Evolutionary conservation across 2,329 filamentous ascomycete species (phyloP).

Genomic region (Atkinsonella hypoxylon): DNA sequence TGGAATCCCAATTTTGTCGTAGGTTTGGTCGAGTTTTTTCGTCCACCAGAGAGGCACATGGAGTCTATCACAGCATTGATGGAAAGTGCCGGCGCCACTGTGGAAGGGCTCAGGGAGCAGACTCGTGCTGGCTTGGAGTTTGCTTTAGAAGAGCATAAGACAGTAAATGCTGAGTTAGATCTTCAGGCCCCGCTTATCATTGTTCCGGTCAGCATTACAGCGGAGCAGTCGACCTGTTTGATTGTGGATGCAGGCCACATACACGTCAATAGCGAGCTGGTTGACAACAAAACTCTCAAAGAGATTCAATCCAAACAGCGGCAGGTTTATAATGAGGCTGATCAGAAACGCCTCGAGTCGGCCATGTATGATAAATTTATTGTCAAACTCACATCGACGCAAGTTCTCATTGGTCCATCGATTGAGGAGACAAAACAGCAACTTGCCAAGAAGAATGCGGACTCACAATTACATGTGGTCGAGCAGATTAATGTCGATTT

Average conservation of each 20-base stretch:
- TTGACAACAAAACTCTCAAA: constrained; percentile 79
- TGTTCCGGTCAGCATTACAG: constrained; percentile 82
- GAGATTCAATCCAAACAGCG: constrained; percentile 87
- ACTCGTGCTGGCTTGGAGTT: constrained; percentile 93
- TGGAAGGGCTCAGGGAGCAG: constrained; percentile 89
- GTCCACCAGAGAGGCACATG: constrained; percentile 93
- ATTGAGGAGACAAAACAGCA: constrained; percentile 83
- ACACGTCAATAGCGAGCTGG: constrained; percentile 84
- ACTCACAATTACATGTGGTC: constrained; percentile 73
- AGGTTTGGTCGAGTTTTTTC: constrained; percentile 88
- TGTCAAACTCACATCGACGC: constrained; percentile 85
- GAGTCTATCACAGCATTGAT: constrained; percentile 93
- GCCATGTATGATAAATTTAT: constrained; percentile 97
- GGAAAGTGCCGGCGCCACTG: constrained; percentile 89
- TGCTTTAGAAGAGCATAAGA: constrained; percentile 94
- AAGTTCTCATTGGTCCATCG: constrained; percentile 88
- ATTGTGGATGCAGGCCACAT: constrained; percentile 96
- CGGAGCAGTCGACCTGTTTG: constrained; percentile 69
- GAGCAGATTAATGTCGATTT: constrained; percentile 98
- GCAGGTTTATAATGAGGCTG: constrained; percentile 75
- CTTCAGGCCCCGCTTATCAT: constrained; percentile 94
- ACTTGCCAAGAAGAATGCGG: constrained; percentile 53
- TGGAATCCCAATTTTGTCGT: constrained; percentile 94
- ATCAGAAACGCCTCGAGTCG: constrained; percentile 76
- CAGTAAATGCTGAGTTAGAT: constrained; percentile 90